These are phyloP conservation scores for Teratosphaeriaceae sp. DNA, from an alignment of 2,329 filamentous ascomycete species.

Conservation along the genomic window DNA sequence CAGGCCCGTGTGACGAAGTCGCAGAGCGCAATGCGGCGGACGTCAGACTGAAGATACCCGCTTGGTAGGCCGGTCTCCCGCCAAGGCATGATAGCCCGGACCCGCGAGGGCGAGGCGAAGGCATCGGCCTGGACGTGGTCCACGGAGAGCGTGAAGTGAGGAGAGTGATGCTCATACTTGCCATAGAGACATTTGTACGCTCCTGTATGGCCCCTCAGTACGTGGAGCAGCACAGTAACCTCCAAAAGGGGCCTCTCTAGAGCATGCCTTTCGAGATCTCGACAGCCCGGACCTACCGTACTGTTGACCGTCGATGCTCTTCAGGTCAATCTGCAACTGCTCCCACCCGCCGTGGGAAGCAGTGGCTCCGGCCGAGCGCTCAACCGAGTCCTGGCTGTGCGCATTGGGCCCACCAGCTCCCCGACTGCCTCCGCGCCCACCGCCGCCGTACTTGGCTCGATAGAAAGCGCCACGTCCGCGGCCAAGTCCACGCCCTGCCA, in stretches of 20 bases:
- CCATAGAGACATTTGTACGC: conserved; percentile 27
- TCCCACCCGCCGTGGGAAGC: conserved; percentile 14
- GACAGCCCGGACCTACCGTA: conserved; percentile 20
- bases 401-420: neutral
- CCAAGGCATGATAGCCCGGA: conserved; percentile 25
- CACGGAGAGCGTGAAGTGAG: conserved; percentile 24
- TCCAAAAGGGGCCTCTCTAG: neutral
- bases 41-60: conserved; percentile 20
- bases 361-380: conserved; percentile 2
- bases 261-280: neutral
- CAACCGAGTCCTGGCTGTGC: conserved; percentile 1
- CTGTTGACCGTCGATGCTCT: conserved; percentile 23
- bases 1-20: conserved; percentile 30
- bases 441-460: conserved; percentile 22
- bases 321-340: conserved; percentile 18
- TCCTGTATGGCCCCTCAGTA: conserved; percentile 15
- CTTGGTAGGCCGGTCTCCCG: conserved; percentile 23
- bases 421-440: conserved; percentile 10
- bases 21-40: conserved; percentile 25
- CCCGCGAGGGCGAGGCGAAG: conserved; percentile 29
- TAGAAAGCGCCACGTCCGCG: conserved; percentile 26
- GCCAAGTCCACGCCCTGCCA: conserved; percentile 10
- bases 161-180: conserved; percentile 19
- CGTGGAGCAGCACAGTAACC: neutral
- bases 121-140: conserved; percentile 30